Evolutionary conservation across 371 early-diverging fungal species (phyloP), one percentile per base, ranked within the genome.

Genomic region (Syncephalastrum monosporum): DNA sequence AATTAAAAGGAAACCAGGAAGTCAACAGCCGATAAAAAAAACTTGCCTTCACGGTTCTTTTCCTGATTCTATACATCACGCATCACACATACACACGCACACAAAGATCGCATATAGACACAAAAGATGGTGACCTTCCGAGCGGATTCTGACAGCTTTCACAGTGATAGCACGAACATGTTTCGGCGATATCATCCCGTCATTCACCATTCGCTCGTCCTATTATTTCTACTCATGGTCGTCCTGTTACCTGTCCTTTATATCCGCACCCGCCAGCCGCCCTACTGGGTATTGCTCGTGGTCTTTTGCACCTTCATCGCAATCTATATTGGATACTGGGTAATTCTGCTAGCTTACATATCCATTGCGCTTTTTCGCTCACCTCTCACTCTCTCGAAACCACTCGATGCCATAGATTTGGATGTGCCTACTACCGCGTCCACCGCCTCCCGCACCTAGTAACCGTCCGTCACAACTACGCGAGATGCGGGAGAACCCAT

Each of bases 321-420:
- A 5, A 51, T 61, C 23, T 61, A 61, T 53, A 45, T 46, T 24
- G 21, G 47, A 13, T 61, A 61, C 33, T 61, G 62, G 62, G 62
- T 61, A 60, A 13, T 38, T 44, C 14, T 27, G 3, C 7, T 7
- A 27, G 21, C 21, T 21, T 3, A 7, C 3, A 0, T 27, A 0
- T 27, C 7, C 27, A 7, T 27, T 7, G 4, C 7, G 0, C 27
- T 27, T 27, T 25, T 7, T 27, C 19, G 5, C 23, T 17, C 45
- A 29, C 21, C 21, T 21, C 16, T 25, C 42, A 7, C 38, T 25
- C 51, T 13, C 33, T 27, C 16, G 16, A 33, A 29, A 19, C 17
- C 3, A 44, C 21, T 16, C 25, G 44, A 14, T 27, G 17, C 15
- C 23, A 42, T 43, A n/a, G 25, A 50, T 45, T 12, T 15, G 43